Base-by-base conservation (phyloP, 768 basidiomycete species). In the Hortiboletus campestris region DNA sequence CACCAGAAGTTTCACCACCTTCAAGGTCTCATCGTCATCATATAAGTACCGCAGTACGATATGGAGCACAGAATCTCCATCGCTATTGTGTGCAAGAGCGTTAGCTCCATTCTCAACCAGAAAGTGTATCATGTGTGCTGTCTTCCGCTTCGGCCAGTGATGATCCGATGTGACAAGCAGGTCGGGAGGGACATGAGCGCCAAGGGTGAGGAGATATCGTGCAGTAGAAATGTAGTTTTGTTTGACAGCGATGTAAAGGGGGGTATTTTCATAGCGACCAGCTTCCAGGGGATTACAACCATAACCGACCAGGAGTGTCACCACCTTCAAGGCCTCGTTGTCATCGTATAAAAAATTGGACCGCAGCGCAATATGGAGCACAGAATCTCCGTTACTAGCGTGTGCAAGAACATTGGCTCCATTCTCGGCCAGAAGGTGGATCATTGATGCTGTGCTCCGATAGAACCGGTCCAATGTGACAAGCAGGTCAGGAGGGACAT, bases 81-180 rank as follows among this genome's bases (percentile, higher is more conserved):
- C 1, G 22, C 29, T 7, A 25, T 7, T 2, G 11, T 34, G n/a
- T 7, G 13, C 12, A 12, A 19, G 42, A 3, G 25, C 6, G 16
- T 53, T 5, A 2, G 7, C 22, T 10, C 43, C 55, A 19, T 53
- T 54, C 8, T 53, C 43, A 3, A 39, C 20, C 14, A 56, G 29
- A 4, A 29, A 28, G 13, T 0, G 43, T 14, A 43, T 19, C 32
- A 35, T 17, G 9, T 5, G 16, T 32, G 19, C 38, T 8, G 39
- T 31, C 12, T 1, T 2, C n/a, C n/a, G 34, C 9, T 13, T 0
- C 12, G 1, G 4, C 19, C 4, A 13, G 13, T 16, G 2, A 40
- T 1, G 2, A 0, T 16, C 3, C 14, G 2, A 38, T 28, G 25
- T 28, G 14, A 29, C 36, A 11, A 52, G 42, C 3, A 45, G 10